phyloP scores from a whole-genome alignment of 1,139 yeast genomes.

The Taiozyma sp. region DNA sequence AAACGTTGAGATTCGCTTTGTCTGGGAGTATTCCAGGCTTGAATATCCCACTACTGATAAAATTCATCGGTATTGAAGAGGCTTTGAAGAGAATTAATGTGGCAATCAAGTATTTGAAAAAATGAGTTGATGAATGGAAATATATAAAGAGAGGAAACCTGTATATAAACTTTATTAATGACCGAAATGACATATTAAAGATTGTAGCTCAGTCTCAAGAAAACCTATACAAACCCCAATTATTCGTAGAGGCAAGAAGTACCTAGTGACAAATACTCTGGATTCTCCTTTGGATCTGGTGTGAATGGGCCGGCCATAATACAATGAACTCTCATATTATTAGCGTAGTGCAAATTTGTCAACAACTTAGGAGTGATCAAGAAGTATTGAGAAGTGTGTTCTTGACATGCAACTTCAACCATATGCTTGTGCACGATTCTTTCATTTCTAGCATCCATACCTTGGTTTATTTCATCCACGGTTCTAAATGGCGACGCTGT shows the following conservation, averaged over 20 bases:
- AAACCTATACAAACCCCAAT: background rate
- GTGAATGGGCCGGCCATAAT: slow-evolving; percentile 65
- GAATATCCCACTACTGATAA: slow-evolving; percentile 55
- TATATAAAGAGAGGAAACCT: background rate
- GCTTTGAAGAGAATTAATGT: slow-evolving; percentile 33
- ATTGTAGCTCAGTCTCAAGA: background rate
- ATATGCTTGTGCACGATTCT: slow-evolving; percentile 81
- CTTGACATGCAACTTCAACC: slow-evolving; percentile 83
- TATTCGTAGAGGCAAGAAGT: slow-evolving; percentile 27
- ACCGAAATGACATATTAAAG: background rate
- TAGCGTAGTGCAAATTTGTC: slow-evolving; percentile 73
- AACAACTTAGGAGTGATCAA: slow-evolving; percentile 89
- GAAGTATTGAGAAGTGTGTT: slow-evolving; percentile 67
- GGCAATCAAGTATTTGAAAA: slow-evolving; percentile 1
- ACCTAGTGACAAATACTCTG: slow-evolving; percentile 29
- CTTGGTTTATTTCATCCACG: slow-evolving; percentile 98
- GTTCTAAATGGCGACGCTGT: slow-evolving; percentile 90
- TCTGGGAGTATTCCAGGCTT: slow-evolving; percentile 72
- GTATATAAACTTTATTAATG: background rate
- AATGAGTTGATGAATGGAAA: background rate
- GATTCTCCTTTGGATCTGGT: slow-evolving; percentile 30
- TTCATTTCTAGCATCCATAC: slow-evolving; percentile 96
- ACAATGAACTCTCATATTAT: slow-evolving; percentile 82
- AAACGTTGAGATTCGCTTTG: slow-evolving; percentile 63
- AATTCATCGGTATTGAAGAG: slow-evolving; percentile 50